Evolutionary conservation across 176 grass and related monocot species (phyloP).

Genomic region (Carex scoparia): DNA sequence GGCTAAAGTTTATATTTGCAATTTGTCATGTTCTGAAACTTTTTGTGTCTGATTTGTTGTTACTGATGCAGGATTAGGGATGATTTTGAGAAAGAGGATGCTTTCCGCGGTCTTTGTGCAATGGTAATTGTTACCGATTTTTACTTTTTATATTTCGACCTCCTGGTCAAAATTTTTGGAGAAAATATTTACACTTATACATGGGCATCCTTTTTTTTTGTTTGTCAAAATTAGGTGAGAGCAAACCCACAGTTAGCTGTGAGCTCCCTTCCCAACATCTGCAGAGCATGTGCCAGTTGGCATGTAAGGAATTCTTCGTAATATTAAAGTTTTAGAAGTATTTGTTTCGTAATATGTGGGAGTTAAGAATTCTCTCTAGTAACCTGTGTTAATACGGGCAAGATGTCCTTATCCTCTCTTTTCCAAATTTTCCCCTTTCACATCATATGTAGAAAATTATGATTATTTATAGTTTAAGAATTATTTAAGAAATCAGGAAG

Average conservation of each 20-base stretch:
- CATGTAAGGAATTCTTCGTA: slow-evolving; percentile 37
- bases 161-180: neutral
- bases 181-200: slow-evolving; percentile 10
- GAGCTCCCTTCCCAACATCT: slow-evolving; percentile 59
- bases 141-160: neutral
- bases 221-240: slow-evolving; percentile 49
- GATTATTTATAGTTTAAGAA: neutral
- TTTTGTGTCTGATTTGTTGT: neutral
- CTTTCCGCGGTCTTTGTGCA: slow-evolving; percentile 91
- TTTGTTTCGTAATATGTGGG: neutral
- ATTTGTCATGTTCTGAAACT: neutral
- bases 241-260: slow-evolving; percentile 62
- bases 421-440: neutral
- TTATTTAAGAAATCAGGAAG: neutral
- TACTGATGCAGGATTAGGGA: slow-evolving; percentile 77
- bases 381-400: neutral
- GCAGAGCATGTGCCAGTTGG: slow-evolving; percentile 91
- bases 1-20: neutral
- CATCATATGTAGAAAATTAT: neutral
- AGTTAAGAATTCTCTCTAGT: neutral
- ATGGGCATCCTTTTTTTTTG: neutral
- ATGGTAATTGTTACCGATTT: slow-evolving; percentile 39
- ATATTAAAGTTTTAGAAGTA: neutral
- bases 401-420: neutral
- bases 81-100: slow-evolving; percentile 98